These are phyloP conservation scores for Bryoglossum gracile DNA, from an alignment of 495 filamentous ascomycete species.

Conservation along the genomic window DNA sequence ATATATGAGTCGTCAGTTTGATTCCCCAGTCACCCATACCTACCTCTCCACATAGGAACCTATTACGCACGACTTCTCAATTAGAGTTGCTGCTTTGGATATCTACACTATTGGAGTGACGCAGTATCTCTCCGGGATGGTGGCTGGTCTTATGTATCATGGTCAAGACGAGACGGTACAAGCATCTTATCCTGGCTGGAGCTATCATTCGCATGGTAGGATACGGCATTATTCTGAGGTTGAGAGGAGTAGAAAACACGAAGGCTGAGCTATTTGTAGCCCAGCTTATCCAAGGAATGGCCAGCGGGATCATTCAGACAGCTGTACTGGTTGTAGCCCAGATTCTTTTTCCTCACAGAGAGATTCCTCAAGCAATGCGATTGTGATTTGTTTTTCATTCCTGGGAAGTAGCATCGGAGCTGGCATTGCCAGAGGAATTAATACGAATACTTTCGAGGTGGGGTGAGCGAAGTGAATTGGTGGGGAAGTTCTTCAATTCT, in stretches of 20 bases:
- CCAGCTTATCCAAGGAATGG: conserved; percentile 41
- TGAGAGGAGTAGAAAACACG: conserved; percentile 39
- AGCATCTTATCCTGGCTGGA: conserved; percentile 37
- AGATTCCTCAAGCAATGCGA: conserved; percentile 42
- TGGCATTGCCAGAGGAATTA: conserved; percentile 42
- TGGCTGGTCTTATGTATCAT: conserved; percentile 36
- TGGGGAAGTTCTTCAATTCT: conserved; percentile 36
- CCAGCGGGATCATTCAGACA: conserved; percentile 40
- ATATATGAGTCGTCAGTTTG: conserved; percentile 34
- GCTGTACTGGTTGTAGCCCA: conserved; percentile 38
- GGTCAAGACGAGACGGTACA: conserved; percentile 37
- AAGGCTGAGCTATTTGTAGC: conserved; percentile 38
- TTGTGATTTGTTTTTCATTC: conserved; percentile 37
- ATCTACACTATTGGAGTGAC: conserved; percentile 39
- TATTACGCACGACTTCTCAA: conserved; percentile 34
- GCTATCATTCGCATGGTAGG: conserved; percentile 37
- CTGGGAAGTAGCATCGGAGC: conserved; percentile 40
- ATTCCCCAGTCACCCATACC: conserved; percentile 34
- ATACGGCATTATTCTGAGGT: conserved; percentile 43
- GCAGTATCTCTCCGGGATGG: conserved; percentile 36
- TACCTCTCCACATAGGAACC: conserved; percentile 42
- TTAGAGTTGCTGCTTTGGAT: conserved; percentile 38
- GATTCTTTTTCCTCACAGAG: conserved; percentile 36
- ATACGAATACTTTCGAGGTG: conserved; percentile 35
- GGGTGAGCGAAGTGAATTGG: conserved; percentile 18